Conservation (phyloP, 2,329 filamentous ascomycete species). For the Scytalidium lignicola region DNA sequence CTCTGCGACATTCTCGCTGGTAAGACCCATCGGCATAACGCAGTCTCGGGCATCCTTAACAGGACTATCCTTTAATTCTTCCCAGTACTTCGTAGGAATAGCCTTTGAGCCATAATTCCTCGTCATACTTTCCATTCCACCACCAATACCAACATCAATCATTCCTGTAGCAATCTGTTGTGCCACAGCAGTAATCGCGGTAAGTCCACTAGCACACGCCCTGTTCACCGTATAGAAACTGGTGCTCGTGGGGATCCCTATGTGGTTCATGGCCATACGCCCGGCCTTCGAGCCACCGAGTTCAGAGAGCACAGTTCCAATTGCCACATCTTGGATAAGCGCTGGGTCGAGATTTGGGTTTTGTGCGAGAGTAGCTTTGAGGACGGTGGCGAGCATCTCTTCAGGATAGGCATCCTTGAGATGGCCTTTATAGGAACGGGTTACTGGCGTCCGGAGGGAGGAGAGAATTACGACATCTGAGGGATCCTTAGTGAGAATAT, state of each 20-base stretch:
- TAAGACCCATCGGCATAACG: slow-evolving; percentile 91
- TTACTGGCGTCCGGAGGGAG: slow-evolving; percentile 83
- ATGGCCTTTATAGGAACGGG: slow-evolving; percentile 74
- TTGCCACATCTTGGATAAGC: slow-evolving; percentile 71
- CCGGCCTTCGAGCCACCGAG: slow-evolving; percentile 87
- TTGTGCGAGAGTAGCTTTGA: slow-evolving; percentile 63
- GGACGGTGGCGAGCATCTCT: slow-evolving; percentile 68
- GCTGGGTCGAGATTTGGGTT: slow-evolving; percentile 68
- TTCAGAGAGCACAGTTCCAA: slow-evolving; percentile 86
- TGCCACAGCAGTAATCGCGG: slow-evolving; percentile 69
- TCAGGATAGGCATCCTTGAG: slow-evolving; percentile 89
- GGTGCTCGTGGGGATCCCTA: slow-evolving; percentile 67
- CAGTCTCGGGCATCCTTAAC: slow-evolving; percentile 74
- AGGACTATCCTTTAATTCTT: slow-evolving; percentile 58
- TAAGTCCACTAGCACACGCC: slow-evolving; percentile 74
- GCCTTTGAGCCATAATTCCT: slow-evolving; percentile 79
- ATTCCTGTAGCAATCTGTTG: slow-evolving; percentile 70
- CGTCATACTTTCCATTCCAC: slow-evolving; percentile 96
- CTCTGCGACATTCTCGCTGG: slow-evolving; percentile 79
- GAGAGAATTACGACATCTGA: slow-evolving; percentile 85
- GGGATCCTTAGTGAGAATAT: slow-evolving; percentile 72
- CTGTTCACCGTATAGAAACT: slow-evolving; percentile 84
- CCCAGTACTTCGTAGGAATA: slow-evolving; percentile 81
- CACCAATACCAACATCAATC: slow-evolving; percentile 71
- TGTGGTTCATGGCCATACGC: slow-evolving; percentile 84